Base-by-base conservation (phyloP, 208 protist genomes). In the Balamuthia mandrillaris region DNA sequence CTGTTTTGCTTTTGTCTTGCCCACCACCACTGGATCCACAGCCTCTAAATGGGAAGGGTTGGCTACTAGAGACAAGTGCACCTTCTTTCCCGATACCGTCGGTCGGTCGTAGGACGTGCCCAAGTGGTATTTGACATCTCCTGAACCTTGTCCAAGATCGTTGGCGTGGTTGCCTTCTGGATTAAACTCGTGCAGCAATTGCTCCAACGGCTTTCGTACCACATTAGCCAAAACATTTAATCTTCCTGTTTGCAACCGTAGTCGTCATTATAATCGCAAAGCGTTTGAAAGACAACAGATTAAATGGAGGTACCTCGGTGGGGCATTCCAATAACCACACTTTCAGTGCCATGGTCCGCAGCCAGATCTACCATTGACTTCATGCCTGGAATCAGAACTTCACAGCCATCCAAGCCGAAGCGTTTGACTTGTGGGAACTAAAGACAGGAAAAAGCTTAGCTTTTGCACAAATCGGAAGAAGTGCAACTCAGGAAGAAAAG, bases 1-100 rank as follows among this genome's bases (percentile, higher is more conserved):
- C 94, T 99, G 97, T 87, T 96, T 96, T 7, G 97, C 97, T 45
- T 96, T 77, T 3, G 95, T 94, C 92, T 99, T 99, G 86, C 98
- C 98, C 86, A 97, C 92, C 58, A 98, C 96, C 27, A 99, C 92
- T 0, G 98, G 97, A 91, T 99, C 98, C n/a, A 99, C 97, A 41
- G 98, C 96, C 91, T 99, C 98, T 12, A 99, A 91, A 88, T 99
- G 98, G 29, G 97, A 99, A 27, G 98, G 98, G 93, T 99, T 99
- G 66, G 96, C 95, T 65, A 98, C 90, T 70, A 99, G 93, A 79
- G 98, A 97, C 7, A 98, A 91, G 90, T 96, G 83, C 83, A 99
- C 41, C 51, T 89, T 85, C 45, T 96, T 96, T 47, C 95, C 94
- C 85, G 86, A 90, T 2, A 29, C 33, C 31, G 92, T 90, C 21